phyloP scores from a whole-genome alignment of 1,139 yeast genomes.

The Zygosaccharomyces sapae region DNA sequence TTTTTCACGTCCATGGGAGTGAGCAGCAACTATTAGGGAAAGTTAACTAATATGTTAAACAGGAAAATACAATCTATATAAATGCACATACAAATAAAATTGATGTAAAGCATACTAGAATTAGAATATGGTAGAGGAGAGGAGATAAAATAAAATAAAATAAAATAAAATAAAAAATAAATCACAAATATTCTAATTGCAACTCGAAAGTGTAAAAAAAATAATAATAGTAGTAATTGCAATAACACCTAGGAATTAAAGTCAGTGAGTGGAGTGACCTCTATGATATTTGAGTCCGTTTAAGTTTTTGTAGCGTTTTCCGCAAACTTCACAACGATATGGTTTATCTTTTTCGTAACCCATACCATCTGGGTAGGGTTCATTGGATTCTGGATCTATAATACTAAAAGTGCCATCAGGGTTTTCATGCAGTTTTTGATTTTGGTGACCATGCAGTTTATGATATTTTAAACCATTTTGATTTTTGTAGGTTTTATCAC shows the following conservation, averaged over 20 bases:
- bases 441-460: constrained; percentile 94
- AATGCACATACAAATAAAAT: constrained; percentile 6
- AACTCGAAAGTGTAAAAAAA: constrained; percentile 3
- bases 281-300: constrained; percentile 96
- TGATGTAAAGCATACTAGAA: background rate
- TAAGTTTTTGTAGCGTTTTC: constrained; percentile 90
- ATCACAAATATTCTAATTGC: no score
- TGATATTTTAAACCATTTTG: constrained; percentile 97
- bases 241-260: constrained; percentile 1
- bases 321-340: constrained; percentile 96
- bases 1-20: background rate
- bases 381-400: constrained; percentile 87
- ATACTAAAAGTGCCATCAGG: constrained; percentile 91
- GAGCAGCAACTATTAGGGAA: background rate
- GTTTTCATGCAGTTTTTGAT: constrained; percentile 84
- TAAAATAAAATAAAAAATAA: constrained; percentile 3
- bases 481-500: constrained; percentile 95
- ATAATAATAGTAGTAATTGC: constrained; percentile 6
- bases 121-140: background rate
- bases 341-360: constrained; percentile 98
- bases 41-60: background rate
- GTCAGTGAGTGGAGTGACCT: constrained; percentile 91
- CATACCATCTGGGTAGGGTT: constrained; percentile 87
- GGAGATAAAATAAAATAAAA: background rate
- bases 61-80: constrained; percentile 7